Evolutionary conservation across 305 asterid species (phyloP).

Genomic region (Solanum hybrid): DNA sequence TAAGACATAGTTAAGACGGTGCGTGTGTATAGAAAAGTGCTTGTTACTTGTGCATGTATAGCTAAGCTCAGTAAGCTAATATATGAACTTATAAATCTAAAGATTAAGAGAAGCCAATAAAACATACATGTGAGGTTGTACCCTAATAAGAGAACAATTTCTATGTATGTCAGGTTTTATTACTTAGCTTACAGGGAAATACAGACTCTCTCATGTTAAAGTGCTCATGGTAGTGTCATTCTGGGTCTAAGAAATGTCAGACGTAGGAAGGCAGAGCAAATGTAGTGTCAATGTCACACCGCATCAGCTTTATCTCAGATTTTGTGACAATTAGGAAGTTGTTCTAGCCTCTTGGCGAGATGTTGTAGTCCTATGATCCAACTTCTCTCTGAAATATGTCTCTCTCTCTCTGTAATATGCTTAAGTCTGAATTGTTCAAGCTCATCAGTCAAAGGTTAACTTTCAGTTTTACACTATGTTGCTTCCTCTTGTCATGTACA

Average conservation of each 20-base stretch:
- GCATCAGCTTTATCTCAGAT: neutral
- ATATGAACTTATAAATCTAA: neutral
- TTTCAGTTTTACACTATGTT: neutral
- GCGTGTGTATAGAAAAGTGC: neutral
- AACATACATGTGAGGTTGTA: neutral
- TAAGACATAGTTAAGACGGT: neutral
- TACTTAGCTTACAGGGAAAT: neutral
- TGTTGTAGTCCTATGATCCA: neutral
- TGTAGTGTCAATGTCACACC: neutral
- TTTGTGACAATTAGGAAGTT: neutral
- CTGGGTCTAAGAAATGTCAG: neutral
- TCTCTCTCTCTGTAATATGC: neutral
- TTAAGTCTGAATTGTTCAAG: neutral
- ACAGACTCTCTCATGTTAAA: neutral
- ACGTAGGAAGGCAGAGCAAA: neutral
- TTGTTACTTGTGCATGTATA: neutral
- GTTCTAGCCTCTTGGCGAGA: neutral
- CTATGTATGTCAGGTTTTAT: neutral
- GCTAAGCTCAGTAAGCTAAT: neutral
- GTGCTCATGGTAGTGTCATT: neutral
- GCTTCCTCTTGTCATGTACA: neutral
- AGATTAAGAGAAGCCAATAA: neutral
- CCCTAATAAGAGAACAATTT: neutral
- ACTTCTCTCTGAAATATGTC: neutral
- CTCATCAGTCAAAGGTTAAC: neutral